Evolutionary conservation across 148 eudicot species (phyloP).

Genomic region (Tetragonia tetragonoides): DNA sequence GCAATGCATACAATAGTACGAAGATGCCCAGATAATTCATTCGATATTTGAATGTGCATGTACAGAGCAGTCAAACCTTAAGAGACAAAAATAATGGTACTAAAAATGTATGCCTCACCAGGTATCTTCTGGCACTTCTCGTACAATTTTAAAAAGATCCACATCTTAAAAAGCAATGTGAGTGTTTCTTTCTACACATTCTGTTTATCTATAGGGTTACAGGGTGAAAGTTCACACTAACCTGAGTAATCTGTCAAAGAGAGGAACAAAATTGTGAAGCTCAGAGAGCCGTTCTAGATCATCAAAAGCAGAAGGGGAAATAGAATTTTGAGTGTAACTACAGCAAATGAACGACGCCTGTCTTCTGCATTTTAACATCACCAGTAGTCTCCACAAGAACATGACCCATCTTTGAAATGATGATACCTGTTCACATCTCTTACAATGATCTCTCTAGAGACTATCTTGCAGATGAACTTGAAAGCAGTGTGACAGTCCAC

Average conservation of each 20-base stretch:
- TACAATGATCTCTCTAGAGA: conserved; percentile 52
- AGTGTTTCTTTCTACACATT: not conserved
- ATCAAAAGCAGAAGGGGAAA: not conserved
- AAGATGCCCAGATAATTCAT: too few relatives aligned
- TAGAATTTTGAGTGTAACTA: not conserved
- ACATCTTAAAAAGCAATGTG: not conserved
- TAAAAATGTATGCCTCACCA: too few relatives aligned
- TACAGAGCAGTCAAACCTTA: too few relatives aligned
- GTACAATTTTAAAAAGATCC: not conserved
- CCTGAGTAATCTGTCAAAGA: not conserved
- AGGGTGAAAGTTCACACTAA: not conserved
- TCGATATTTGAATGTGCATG: too few relatives aligned
- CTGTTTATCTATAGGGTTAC: not conserved
- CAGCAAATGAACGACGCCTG: not conserved
- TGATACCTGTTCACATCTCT: conserved; percentile 71
- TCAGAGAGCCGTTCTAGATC: not conserved
- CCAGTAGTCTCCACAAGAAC: conserved; percentile 83
- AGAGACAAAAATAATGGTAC: too few relatives aligned
- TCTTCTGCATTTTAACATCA: conserved; percentile 11
- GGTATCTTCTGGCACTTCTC: not conserved
- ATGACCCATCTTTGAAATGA: conserved; percentile 70
- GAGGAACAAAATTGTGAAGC: not conserved
- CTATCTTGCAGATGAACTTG: conserved; percentile 63
- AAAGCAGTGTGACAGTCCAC: conserved; percentile 66
- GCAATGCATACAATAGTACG: too few relatives aligned